Evolutionary conservation across 176 grass and related monocot species (phyloP), one percentile per base, ranked within the genome.

Genomic region (Cenchrus americanus): DNA sequence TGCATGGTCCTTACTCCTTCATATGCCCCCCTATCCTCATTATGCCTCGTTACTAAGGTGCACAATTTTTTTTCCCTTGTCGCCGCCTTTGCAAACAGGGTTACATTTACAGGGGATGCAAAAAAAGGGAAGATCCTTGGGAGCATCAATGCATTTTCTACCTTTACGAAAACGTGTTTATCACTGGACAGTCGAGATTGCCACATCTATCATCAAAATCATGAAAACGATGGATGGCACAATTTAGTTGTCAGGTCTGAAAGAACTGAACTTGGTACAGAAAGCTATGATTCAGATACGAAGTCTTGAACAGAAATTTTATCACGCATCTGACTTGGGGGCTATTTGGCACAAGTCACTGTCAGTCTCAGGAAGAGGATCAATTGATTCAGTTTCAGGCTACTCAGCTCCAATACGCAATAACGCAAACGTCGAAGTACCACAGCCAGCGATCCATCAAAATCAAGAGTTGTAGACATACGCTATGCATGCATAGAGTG

Each of bases 141-240:
- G 67, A 13, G 67, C 41, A 46, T 7, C 67, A 12, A 7, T 10
- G 41, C 4, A 46, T 41, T 69, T 21, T 21, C 32, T 37, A 37
- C 34, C 1, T 5, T 37, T 67, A 19, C 7, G 44, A 44, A 12
- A 9, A 74, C 17, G 7, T 43, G 81, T 88, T 91, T 77, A 48
- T 78, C 76, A 70, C 69, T 73, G 77, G 84, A 89, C 19, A 84
- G 60, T 14, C 79, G 54, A 76, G 80, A 27, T 64, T 47, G 8
- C 50, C 46, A 12, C 1, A 53, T 65, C 71, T 53, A 53, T 53
- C 49, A 10, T 50, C 14, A 5, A 18, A 51, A 51, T 19, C 47
- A 21, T 72, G 69, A 72, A 26, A 72, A 17, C 5, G 43, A 24
- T 51, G 46, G 69, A 50, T 18, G 13, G 3, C 5, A 3, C 5